A percentile compares a stretch with the other conserved stretches of the same genome.
phyloP scores from a whole-genome alignment of 2,329 filamentous ascomycete species.

The Alternaria angustiovoidea region DNA sequence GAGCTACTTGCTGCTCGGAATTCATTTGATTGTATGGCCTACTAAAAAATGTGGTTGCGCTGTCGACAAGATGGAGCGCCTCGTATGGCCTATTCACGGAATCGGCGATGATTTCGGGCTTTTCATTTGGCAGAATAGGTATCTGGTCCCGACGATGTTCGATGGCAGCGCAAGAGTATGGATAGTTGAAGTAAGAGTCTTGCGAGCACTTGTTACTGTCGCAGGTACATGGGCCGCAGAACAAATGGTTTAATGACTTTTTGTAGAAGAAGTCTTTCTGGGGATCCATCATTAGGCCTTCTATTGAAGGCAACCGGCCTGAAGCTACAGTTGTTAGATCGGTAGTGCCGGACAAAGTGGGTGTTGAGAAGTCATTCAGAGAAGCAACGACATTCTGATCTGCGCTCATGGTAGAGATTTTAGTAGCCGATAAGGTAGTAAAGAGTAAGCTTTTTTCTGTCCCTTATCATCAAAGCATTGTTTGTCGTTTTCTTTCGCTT shows the following conservation, averaged over 20 bases:
- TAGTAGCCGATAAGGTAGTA: not conserved
- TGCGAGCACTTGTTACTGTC: not conserved
- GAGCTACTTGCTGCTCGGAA: not conserved
- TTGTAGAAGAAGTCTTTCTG: not conserved
- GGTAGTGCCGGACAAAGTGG: not conserved
- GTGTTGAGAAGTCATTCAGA: not conserved
- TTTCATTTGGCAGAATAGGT: not conserved
- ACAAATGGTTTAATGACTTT: not conserved
- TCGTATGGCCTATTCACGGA: not conserved
- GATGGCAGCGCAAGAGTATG: not conserved
- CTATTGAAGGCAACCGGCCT: not conserved
- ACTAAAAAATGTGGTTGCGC: not conserved
- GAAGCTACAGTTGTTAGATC: not conserved
- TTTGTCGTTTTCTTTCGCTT: not conserved
- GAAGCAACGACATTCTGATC: not conserved
- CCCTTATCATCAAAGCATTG: not conserved
- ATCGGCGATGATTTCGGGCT: fast-evolving
- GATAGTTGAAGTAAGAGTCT: not conserved
- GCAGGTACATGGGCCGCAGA: not conserved
- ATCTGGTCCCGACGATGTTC: not conserved
- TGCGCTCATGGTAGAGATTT: not conserved
- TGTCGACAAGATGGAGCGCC: not conserved
- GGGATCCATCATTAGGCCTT: fast-evolving
- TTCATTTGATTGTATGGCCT: not conserved
- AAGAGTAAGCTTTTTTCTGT: not conserved